phyloP scores from a whole-genome alignment of 495 filamentous ascomycete genomes.

The Neurospora tetrasperma region DNA sequence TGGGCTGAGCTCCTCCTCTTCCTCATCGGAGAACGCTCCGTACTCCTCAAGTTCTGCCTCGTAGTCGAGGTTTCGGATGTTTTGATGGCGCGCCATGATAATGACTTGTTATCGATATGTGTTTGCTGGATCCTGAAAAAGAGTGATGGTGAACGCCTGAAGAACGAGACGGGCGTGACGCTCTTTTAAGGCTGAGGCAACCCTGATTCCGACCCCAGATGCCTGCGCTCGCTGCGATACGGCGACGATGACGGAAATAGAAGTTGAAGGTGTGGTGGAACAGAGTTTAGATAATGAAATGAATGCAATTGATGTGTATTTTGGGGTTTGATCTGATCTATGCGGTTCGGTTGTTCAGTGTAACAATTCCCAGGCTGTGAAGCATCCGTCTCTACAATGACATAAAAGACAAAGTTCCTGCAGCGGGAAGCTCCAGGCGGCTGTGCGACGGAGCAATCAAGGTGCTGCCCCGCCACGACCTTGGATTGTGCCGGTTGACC shows the following conservation, averaged over 20 bases:
- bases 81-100: slow-evolving; percentile 54
- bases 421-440: not conserved
- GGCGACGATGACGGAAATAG: not conserved
- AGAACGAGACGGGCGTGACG: not conserved
- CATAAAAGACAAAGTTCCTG: not conserved
- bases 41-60: slow-evolving; percentile 52
- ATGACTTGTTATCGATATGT: not conserved
- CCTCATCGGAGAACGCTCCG: slow-evolving; percentile 33
- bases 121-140: not conserved
- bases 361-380: not conserved
- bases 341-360: not conserved
- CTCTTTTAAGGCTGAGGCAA: not conserved
- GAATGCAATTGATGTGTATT: not conserved
- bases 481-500: not conserved
- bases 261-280: not conserved
- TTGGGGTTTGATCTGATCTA: not conserved
- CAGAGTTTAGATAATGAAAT: not conserved
- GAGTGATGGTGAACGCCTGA: not conserved
- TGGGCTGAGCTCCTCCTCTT: slow-evolving; percentile 39
- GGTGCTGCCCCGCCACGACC: not conserved
- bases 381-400: not conserved
- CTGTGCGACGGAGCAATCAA: not conserved
- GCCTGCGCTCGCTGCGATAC: not conserved
- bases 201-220: not conserved
- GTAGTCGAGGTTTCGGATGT: slow-evolving; percentile 49